Conservation (phyloP, 2,329 filamentous ascomycete species). For the Phaeosphaeriaceae sp. region DNA sequence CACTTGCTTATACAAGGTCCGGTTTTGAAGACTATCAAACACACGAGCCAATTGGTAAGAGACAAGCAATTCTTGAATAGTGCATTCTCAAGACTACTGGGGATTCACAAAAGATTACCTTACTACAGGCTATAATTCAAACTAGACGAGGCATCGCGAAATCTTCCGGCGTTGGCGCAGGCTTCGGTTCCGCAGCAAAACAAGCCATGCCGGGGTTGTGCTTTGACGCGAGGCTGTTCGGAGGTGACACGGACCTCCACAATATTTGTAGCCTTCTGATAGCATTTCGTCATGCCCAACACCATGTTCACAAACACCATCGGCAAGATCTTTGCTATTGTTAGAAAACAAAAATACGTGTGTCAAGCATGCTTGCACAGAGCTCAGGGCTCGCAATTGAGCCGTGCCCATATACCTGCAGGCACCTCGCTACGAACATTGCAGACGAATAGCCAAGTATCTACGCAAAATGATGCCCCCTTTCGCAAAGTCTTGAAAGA, state of each 20-base stretch:
- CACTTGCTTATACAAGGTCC: not conserved
- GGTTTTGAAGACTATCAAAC: not conserved
- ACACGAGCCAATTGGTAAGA: conserved; percentile 9
- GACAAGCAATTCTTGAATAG: conserved; percentile 14
- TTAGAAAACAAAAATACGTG: conserved; percentile 35
- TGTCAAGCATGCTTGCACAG: conserved; percentile 38
- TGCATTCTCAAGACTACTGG: conserved; percentile 8
- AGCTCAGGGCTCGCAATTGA: conserved; percentile 26
- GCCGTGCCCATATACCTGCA: not conserved
- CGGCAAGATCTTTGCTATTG: conserved; percentile 24
- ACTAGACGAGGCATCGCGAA: conserved; percentile 4
- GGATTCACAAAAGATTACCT: not conserved
- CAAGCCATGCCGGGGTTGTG: conserved; percentile 2
- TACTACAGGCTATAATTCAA: not conserved
- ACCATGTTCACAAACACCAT: conserved; percentile 37
- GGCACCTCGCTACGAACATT: conserved; percentile 21
- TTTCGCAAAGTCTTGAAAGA: conserved; percentile 49
- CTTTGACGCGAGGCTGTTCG: conserved; percentile 10
- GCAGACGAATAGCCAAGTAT: conserved; percentile 28
- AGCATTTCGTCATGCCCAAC: conserved; percentile 26
- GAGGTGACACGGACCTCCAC: conserved; percentile 36
- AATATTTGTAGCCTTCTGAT: conserved; percentile 21
- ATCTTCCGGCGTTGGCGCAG: conserved; percentile 7
- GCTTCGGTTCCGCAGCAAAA: not conserved
- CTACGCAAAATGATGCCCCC: conserved; percentile 34